phyloP scores from a whole-genome alignment of 306 rosid genomes.

The Prinsepia uniflora region DNA sequence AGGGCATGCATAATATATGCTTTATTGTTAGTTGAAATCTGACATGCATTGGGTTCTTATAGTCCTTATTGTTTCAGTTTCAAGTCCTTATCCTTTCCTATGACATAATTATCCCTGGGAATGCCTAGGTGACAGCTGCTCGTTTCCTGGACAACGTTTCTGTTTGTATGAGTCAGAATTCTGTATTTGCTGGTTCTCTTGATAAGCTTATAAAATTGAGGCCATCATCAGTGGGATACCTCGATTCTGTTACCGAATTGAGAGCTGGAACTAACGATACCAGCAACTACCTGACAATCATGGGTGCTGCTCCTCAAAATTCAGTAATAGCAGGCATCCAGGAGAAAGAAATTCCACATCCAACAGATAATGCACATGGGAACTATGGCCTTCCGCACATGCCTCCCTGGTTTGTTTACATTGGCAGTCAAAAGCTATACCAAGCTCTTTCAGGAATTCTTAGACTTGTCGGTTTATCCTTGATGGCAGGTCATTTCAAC shows the following conservation, averaged over 20 bases:
- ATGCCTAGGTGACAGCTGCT: conserved; percentile 63
- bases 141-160: conserved; percentile 73
- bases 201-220: conserved; percentile 48
- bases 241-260: conserved; percentile 77
- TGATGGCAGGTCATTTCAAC: conserved; percentile 62
- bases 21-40: neutral
- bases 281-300: conserved; percentile 32
- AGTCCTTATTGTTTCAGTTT: conserved; percentile 8
- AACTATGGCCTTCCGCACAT: conserved; percentile 67
- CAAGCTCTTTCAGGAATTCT: conserved; percentile 81
- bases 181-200: conserved; percentile 75
- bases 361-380: conserved; percentile 29
- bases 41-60: neutral
- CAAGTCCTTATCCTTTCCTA: conserved; percentile 6
- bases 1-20: neutral
- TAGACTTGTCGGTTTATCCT: conserved; percentile 74
- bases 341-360: conserved; percentile 39
- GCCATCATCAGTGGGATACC: conserved; percentile 64
- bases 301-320: conserved; percentile 40
- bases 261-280: conserved; percentile 55
- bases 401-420: conserved; percentile 89
- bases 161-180: conserved; percentile 73
- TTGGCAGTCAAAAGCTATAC: conserved; percentile 66
- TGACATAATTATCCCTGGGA: conserved; percentile 17
- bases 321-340: conserved; percentile 36